A percentile compares a stretch with the other conserved stretches of the same genome.
Evolutionary conservation across 805 yeast genomes (phyloP).

Genomic region (Schizosaccharomyces octosporus): DNA sequence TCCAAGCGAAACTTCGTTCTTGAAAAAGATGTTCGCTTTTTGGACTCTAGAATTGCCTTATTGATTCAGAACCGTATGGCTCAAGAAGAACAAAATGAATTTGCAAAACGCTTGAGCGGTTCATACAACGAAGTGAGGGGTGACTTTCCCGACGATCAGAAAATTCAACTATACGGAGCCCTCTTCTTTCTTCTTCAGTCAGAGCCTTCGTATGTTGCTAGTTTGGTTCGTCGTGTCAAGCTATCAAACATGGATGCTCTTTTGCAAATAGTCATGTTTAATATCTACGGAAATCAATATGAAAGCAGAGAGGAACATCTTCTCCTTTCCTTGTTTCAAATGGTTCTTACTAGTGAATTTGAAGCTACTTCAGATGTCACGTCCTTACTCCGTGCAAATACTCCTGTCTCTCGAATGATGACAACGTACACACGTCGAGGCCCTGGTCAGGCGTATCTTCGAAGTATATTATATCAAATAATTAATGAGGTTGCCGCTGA

Average conservation of each 20-base stretch:
- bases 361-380: slow-evolving; percentile 15
- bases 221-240: slow-evolving; percentile 13
- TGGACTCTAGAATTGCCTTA: slow-evolving; percentile 17
- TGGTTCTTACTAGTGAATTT: slow-evolving; percentile 16
- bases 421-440: slow-evolving; percentile 18
- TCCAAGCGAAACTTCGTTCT: slow-evolving; percentile 16
- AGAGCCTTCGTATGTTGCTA: slow-evolving; percentile 17
- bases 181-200: slow-evolving; percentile 17
- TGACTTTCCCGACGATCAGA: slow-evolving; percentile 12
- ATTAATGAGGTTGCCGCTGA: slow-evolving; percentile 12
- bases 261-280: slow-evolving; percentile 19
- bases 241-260: slow-evolving; percentile 17
- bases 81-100: slow-evolving; percentile 15
- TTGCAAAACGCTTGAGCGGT: slow-evolving; percentile 13
- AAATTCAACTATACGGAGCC: slow-evolving; percentile 11
- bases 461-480: slow-evolving; percentile 12
- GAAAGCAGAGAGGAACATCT: slow-evolving; percentile 19
- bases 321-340: slow-evolving; percentile 16
- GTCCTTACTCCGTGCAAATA: slow-evolving; percentile 16
- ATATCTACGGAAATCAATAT: slow-evolving; percentile 19
- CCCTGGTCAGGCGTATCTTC: slow-evolving; percentile 17
- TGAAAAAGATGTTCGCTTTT: slow-evolving; percentile 17
- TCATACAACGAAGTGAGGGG: slow-evolving; percentile 7
- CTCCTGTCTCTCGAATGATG: slow-evolving; percentile 19
- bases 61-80: slow-evolving; percentile 17